Evolutionary conservation across 2,329 filamentous ascomycete species (phyloP).

Genomic region (Colletotrichum trifolii): DNA sequence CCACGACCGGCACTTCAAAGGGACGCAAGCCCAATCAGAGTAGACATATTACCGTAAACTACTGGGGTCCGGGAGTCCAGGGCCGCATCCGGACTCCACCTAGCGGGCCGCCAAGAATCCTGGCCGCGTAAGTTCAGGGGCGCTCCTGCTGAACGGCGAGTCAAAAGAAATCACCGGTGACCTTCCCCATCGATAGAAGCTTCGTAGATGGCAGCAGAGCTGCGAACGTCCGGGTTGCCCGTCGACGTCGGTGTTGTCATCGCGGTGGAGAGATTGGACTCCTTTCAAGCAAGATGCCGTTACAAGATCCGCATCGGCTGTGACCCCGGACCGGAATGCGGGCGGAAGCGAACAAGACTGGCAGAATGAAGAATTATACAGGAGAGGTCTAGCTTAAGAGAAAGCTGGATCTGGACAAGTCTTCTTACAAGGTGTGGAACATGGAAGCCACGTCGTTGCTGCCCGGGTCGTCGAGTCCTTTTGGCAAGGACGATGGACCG

Average conservation of each 20-base stretch:
- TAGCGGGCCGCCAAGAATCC: slow-evolving; percentile 28
- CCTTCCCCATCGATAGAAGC: not conserved
- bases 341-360: not conserved
- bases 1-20: slow-evolving; percentile 2
- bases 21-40: not conserved
- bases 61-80: slow-evolving; percentile 9
- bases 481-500: no score
- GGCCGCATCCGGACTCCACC: slow-evolving; percentile 9
- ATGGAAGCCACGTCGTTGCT: no score
- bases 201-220: not conserved
- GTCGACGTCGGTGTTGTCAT: slow-evolving; percentile 12
- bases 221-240: not conserved
- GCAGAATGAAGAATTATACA: no score
- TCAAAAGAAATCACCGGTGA: not conserved
- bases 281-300: not conserved
- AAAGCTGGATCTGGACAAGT: no score
- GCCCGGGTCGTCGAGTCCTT: no score
- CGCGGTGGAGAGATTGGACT: slow-evolving; percentile 1
- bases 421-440: no score
- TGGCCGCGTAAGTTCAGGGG: slow-evolving; percentile 32
- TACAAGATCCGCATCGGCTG: slow-evolving; percentile 18
- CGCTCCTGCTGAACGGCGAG: slow-evolving; percentile 14
- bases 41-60: slow-evolving; percentile 13
- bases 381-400: no score
- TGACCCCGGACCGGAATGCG: slow-evolving; percentile 20